Conservation (phyloP, 2,329 filamentous ascomycete genomes). For the Chalara sp. region DNA sequence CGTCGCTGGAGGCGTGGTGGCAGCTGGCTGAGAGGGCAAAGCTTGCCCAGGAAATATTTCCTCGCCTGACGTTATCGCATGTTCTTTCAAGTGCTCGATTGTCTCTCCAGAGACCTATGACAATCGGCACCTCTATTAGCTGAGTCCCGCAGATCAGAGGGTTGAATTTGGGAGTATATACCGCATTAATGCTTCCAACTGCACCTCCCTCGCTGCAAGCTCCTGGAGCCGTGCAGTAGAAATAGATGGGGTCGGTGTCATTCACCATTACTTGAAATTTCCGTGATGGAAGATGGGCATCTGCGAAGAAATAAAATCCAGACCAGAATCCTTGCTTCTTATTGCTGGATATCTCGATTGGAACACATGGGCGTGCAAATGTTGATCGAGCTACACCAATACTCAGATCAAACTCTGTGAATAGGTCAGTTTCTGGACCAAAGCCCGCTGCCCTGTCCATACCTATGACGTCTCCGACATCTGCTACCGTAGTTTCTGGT, state of each 20-base stretch:
- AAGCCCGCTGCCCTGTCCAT: conserved; percentile 35
- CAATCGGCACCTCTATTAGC: too few species aligned
- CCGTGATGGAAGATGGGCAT: conserved; percentile 23
- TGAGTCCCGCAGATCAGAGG: too few species aligned
- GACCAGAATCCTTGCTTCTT: conserved; percentile 47
- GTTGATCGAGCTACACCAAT: conserved; percentile 57
- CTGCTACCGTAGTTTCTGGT: not conserved
- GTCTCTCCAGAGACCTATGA: too few species aligned
- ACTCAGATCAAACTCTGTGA: too few species aligned
- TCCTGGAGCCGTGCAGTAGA: conserved; percentile 61
- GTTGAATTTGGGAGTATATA: too few species aligned
- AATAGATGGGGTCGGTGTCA: conserved; percentile 58
- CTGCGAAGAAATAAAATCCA: conserved; percentile 28
- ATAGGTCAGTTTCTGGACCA: conserved; percentile 42
- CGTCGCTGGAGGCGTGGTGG: too few species aligned
- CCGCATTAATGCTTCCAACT: conserved; percentile 45
- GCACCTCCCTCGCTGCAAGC: conserved; percentile 61
- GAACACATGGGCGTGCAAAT: conserved; percentile 52
- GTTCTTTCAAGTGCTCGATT: too few species aligned
- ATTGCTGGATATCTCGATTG: conserved; percentile 45
- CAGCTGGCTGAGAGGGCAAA: too few species aligned
- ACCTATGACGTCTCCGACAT: not conserved
- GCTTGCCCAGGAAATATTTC: too few species aligned
- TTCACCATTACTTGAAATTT: conserved; percentile 45
- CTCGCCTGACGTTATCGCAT: too few species aligned